Evolutionary conservation across 2,329 filamentous ascomycete species (phyloP).

Genomic region (Aspergillus persii): DNA sequence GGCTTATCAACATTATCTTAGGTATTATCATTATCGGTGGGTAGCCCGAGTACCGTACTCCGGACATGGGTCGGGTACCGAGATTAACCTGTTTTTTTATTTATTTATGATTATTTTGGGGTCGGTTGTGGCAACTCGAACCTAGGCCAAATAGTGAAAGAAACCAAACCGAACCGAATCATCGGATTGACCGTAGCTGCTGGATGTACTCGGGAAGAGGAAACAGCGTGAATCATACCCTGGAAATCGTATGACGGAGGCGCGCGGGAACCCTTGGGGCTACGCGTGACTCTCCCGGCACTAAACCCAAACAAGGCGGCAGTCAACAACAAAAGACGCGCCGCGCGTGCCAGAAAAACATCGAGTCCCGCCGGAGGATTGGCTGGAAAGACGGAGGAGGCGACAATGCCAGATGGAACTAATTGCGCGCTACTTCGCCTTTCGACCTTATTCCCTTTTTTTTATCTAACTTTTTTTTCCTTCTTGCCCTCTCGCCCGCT

Average conservation of each 20-base stretch:
- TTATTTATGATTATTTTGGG: too few relatives aligned
- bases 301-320: slow-evolving; percentile 23
- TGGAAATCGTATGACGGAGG: slow-evolving; percentile 14
- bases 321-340: slow-evolving; percentile 35
- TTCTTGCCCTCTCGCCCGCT: background rate
- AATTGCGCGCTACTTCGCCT: background rate
- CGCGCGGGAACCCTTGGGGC: slow-evolving; percentile 7
- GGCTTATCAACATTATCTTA: slow-evolving; percentile 19
- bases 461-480: background rate
- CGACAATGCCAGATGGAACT: background rate
- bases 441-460: slow-evolving; percentile 3
- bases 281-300: slow-evolving; percentile 27
- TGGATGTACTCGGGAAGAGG: too few relatives aligned
- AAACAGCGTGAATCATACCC: too few relatives aligned
- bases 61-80: background rate
- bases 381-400: slow-evolving; percentile 2
- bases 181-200: too few relatives aligned
- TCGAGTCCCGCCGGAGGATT: slow-evolving; percentile 18
- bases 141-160: too few relatives aligned
- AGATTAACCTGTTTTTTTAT: background rate
- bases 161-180: too few relatives aligned
- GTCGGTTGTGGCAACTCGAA: too few relatives aligned
- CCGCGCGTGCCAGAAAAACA: slow-evolving; percentile 23
- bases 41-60: background rate
- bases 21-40: background rate